Base-by-base conservation (phyloP, 352 stramenopile genomes). In the Phytophthora constricta region DNA sequence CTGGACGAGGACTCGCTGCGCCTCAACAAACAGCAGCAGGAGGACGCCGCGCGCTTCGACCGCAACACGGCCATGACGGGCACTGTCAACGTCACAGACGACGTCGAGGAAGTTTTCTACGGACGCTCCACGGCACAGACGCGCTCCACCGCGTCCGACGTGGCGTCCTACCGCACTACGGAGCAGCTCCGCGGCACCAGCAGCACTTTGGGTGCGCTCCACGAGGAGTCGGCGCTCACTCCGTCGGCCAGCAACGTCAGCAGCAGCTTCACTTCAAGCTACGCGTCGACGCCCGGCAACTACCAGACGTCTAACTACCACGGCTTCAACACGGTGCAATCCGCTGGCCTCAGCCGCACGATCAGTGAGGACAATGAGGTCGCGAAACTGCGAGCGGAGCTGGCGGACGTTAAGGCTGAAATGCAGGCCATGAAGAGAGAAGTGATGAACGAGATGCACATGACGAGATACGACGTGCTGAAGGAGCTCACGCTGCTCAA, bases 401-500 rank as follows among this genome's bases (percentile, higher is more conserved):
- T 96, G 33, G 58, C 72, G 7, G 80, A 87, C 48, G 76, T 96
- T 41, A 89, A 89, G 56, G 57, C 74, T 17, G 84, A 96, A 48
- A 77, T 94, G 45, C 76, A 84, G 39, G 64, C 71, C 22, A 89
- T 94, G 45, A 80, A 80, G 13, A 80, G 84, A 41, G 86, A 96
- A 57, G 77, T 96, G 58, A 92, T 96, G 82, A 91, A 93, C 52
- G 87, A 94, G 70, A 75, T 96, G 58, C 87, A 94, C 62, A 67
- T 85, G 23, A 91, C 82, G 28, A 82, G 84, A 17, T 96, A 96
- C 77, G 87, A 96, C 56, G 70, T 96, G 51, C 75, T 96, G 42
- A 96, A 96, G 65, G 87, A 96, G 60, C 66, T 96, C 20, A 77
- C 84, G 43, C 72, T 94, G 75, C 84, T 96, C 47, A 89, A 92